Base-by-base conservation (phyloP, 768 basidiomycete genomes). In the Antrodiella citrinella region DNA sequence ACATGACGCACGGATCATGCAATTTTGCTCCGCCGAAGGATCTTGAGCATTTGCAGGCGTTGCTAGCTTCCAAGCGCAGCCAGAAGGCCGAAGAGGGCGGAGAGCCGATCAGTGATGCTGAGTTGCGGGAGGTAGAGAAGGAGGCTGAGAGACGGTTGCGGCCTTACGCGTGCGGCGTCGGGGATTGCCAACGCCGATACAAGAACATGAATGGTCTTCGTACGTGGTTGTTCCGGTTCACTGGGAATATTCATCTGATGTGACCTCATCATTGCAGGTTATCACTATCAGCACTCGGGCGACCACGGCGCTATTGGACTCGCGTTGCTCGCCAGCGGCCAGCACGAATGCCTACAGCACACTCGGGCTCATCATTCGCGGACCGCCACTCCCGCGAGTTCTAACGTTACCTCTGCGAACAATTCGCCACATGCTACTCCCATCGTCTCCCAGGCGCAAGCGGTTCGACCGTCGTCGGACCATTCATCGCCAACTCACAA, bases 131-230 rank as follows among this genome's bases (percentile, higher is more conserved):
- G 57, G 81, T 87, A 4, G 84, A 91, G 63, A 75, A 81, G 45
- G 91, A 95, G 67, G 91, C 91, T 0, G 91, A 94, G 69, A 76
- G 83, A 51, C 70, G 86, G 10, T 68, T 89, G 47, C 70, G 89
- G 35, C 93, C 93, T 2, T 97, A 88, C 62, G 87, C 89, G 0
- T 97, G 93, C 58, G 85, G 89, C 4, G 86, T 94, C 4, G 87
- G 88, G 18, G 86, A 89, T 56, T 90, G 88, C 59, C 75, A 78
- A 64, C 78, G 94, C 62, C 68, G 94, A 62, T 98, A 97, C 72
- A 93, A 97, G 78, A 97, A 99, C 64, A 95, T 97, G 93, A 97
- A 97, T 66, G 95, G 95, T 0, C 70, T 97, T 54, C 69, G 89
- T 70, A 51, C 51, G 67, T 68, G 5, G 47, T 23, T 38, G 30